Conservation (phyloP, 1,139 yeast species). For the Sugiyamaella sp. region DNA sequence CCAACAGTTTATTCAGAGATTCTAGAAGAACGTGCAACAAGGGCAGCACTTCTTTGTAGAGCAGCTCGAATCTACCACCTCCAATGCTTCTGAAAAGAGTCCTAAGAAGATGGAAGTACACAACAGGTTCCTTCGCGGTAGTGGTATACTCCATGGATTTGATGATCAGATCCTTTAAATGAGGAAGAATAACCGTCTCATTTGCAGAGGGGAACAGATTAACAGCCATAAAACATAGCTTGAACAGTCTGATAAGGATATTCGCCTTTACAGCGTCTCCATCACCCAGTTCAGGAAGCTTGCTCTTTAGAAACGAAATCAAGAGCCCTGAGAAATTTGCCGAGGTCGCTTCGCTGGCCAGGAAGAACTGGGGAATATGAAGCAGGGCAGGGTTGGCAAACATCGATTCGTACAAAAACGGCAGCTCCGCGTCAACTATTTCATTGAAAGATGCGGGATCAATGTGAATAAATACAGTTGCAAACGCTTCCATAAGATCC, state of each 20-base stretch:
- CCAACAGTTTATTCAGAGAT: constrained; percentile 78
- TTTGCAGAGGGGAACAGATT: constrained; percentile 86
- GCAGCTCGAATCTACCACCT: constrained; percentile 90
- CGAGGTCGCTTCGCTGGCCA: constrained; percentile 91
- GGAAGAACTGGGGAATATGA: constrained; percentile 90
- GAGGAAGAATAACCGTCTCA: constrained; percentile 86
- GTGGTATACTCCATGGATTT: constrained; percentile 81
- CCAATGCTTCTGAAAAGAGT: constrained; percentile 92
- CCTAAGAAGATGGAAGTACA: constrained; percentile 84
- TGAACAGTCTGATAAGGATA: constrained; percentile 81
- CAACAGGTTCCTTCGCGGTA: constrained; percentile 88
- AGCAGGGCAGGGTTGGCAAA: constrained; percentile 82
- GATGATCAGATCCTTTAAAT: constrained; percentile 77
- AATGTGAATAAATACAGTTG: constrained; percentile 88
- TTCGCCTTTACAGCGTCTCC: constrained; percentile 78
- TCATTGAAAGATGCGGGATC: constrained; percentile 97
- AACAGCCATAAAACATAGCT: constrained; percentile 93
- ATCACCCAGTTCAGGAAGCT: constrained; percentile 77
- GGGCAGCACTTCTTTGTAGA: constrained; percentile 92
- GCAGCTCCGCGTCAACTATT: constrained; percentile 79
- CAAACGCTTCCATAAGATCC: constrained; percentile 93
- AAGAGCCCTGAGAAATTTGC: constrained; percentile 90
- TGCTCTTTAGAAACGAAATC: constrained; percentile 72
- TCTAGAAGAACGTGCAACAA: constrained; percentile 83
- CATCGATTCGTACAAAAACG: constrained; percentile 76